Evolutionary conservation across 148 eudicot genomes (phyloP).

Genomic region (Camellia sinensis): DNA sequence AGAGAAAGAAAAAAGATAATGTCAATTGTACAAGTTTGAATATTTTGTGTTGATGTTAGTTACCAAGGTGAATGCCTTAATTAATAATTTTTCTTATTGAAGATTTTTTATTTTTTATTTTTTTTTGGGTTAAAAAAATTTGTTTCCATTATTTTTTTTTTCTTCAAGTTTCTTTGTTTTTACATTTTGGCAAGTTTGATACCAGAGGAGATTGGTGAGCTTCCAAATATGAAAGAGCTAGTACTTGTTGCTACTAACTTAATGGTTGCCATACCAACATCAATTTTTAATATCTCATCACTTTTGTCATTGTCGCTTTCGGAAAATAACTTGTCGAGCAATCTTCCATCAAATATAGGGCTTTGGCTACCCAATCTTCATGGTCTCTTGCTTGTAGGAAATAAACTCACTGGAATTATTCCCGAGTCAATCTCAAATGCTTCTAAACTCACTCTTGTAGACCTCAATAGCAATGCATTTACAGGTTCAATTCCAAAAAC

Average conservation of each 20-base stretch:
- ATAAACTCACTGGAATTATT: background rate
- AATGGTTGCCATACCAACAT: background rate
- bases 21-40: too few relatives aligned
- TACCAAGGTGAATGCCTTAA: too few relatives aligned
- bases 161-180: too few relatives aligned
- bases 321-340: background rate
- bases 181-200: conserved; percentile 12
- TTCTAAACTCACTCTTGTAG: background rate
- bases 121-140: too few relatives aligned
- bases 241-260: background rate
- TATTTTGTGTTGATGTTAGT: too few relatives aligned
- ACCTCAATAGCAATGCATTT: background rate
- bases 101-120: too few relatives aligned
- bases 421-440: conserved; percentile 13
- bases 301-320: background rate
- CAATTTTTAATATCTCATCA: background rate
- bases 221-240: background rate
- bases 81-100: too few relatives aligned
- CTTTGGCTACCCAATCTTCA: background rate
- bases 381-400: background rate
- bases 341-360: background rate
- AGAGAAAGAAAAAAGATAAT: too few relatives aligned
- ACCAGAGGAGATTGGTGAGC: conserved; percentile 12
- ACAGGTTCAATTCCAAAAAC: background rate
- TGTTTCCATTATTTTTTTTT: background rate